Evolutionary conservation across 1,284 basidiomycete species (phyloP), one percentile per base, ranked within the genome.

Genomic region (Naganishia sp.): DNA sequence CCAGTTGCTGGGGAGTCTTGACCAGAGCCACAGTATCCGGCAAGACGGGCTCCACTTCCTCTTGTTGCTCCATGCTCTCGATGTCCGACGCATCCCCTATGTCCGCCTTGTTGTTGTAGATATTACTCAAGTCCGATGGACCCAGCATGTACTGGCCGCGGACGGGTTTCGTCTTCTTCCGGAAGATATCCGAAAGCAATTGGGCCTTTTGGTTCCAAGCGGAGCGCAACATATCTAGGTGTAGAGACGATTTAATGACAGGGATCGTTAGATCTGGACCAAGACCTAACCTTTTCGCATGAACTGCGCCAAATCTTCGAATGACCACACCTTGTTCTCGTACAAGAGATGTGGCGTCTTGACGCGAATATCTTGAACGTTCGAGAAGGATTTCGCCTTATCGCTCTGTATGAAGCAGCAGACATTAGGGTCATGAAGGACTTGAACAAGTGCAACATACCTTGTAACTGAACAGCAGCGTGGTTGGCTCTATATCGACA

Each of bases 301-400:
- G 56, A 86, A 87, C 71, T 90, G 86, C 18, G 92, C 87, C 42
- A 94, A 75, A 68, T 93, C 90, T 75, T 91, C 88, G 71, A 91
- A 91, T 84, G 90, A 79, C 86, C 87, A 92, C 0, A 92, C 93
- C 77, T 91, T 88, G 76, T 94, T 92, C 70, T 86, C 85, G 78
- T 92, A 94, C 73, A 89, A 87, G 55, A 96, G 77, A 15, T 75
- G 74, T 4, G 84, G 84, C 15, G 81, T 80, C 53, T 78, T 76
- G 74, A 84, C 81, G 42, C 81, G 81, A 65, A 85, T 79, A 68
- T 84, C 83, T 71, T 82, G 83, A 39, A 84, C 73, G 66, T 85
- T 81, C 2, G 81, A 80, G 57, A 82, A 75, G 31, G 80, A 79
- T 72, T 81, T 82, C 31, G 80, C 74, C 66, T 78, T 80, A 57